Evolutionary conservation across 371 early-diverging fungal genomes (phyloP), one percentile per base, ranked within the genome.

Genomic region (Mucor lusitanicus): DNA sequence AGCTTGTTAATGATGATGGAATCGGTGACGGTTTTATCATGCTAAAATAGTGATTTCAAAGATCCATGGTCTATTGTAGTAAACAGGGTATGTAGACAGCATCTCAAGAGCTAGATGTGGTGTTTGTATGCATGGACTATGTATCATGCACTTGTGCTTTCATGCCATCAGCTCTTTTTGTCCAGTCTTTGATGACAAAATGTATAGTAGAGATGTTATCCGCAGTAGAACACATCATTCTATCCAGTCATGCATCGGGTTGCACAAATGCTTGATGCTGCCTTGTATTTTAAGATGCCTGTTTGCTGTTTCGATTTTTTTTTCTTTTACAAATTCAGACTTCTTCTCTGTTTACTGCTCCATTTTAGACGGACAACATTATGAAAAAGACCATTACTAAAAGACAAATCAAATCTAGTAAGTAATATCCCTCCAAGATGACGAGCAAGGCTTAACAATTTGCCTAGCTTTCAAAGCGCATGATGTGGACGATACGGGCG

Each of bases 401-500:
- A 28, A 59, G 56, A 30, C 69, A 64, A 37, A 64, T 69, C 35
- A 69, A 37, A 42, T 27, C 48, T 42, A 65, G 65, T 69, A 53
- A 28, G 37, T 12, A 15, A 55, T 25, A 21, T 0, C 7, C 6
- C 12, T 3, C 9, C 11, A 9, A 19, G 11, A 4, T 23, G 23
- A 8, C 25, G 9, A 23, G 4, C 9, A 2, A 23, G 8, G 23
- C n/a, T 32, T 42, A 30, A 6, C 9, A 19, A 3, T n/a, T 6
- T 64, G 3, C 19, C 6, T 63, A 81, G 81, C 70, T 6, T 81
- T 81, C 62, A 48, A 68, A 19, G 53, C 61, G 11, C 53, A 65
- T 23, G 79, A 78, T 67, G 64, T 55, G 0, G 70, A 71, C 5
- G 75, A 74, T 40, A 67, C 59, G 0, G 81, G 79, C 0, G 39